Base-by-base conservation (phyloP, 345 rosid genomes). In the Hibiscus tridactylites region DNA sequence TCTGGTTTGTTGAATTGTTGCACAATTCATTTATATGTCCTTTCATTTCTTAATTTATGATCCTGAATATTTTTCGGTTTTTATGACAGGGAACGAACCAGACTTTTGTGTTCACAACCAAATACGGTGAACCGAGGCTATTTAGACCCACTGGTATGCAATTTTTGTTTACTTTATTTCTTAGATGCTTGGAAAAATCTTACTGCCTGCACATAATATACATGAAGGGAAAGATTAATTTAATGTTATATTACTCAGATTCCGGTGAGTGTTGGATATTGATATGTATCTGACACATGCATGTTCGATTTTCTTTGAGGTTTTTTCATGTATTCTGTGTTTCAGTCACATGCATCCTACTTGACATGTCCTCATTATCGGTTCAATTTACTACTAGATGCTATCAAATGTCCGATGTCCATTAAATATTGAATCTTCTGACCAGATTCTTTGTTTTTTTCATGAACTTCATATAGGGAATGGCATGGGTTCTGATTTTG, bases 131-230 rank as follows among this genome's bases (percentile, higher is more conserved):
- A 75, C 98, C 98, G 61, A 89, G 97, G 85, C 78, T 91, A 17
- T 94, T 94, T 84, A 87, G 97, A 76, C 88, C 98, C 61, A 95
- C 99, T 1, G 99, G 97, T 91, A 75, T 75, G 77, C 42, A n/a
- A 73, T 54, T 68, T 68, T 58, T 21, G 35, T 65, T 54, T 24
- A 13, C 16, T 6, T 50, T 44, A 50, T 59, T 61, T 46, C 17
- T 37, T 12, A 12, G 35, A 26, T 65, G 24, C 5, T 2, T 54
- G 24, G 58, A 17, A n/a, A 53, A n/a, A n/a, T 16, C 9, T n/a
- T 16, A 16, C 56, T 47, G 53, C 16, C 16, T 47, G 5, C 53
- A 12, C 53, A 47, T 12, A 47, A 47, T 6, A 50, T 50, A 2
- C 54, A 4, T 50, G 17, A 50, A 50, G 54, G 17, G 17, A 50